Evolutionary conservation across 1,284 basidiomycete genomes (phyloP), one percentile per base, ranked within the genome.

Genomic region (Tylopilus sp.): DNA sequence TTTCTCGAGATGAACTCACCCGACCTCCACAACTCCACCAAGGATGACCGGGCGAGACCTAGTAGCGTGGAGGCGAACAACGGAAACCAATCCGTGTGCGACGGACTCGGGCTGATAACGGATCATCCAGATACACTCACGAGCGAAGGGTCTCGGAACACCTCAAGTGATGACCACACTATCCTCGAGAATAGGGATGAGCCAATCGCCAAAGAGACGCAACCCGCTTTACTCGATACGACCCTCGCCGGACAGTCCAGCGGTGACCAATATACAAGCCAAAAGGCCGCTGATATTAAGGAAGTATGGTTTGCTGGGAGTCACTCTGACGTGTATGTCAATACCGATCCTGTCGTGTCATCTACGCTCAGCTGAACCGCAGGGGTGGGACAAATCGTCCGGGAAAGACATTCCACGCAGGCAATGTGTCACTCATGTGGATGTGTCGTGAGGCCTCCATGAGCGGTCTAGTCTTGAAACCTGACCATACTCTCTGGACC

Each of bases 1-100:
- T 49, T 49, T 23, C 44, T 48, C n/a, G 48, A 49, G 28, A 41
- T 48, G 48, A 48, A 48, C 12, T 48, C 48, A 9, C 44, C 31
- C 13, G 44, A 49, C 10, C 44, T 40, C n/a, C 31, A 40, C 25
- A 15, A 30, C 4, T 5, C 36, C 4, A n/a, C 35, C 6, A 33
- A 40, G 25, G 30, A 15, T 15, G 15, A 12, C 25, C 30, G 3
- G n/a, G 15, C 1, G 25, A 12, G 10, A 8, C 21, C 31, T 11
- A 10, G 2, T 15, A 29, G 8, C 6, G 7, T 19, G n/a, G 43
- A 29, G 5, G 30, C 8, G 16, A 15, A 7, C 43, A 46, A 47
- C 2, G 30, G 16, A 5, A 46, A 29, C n/a, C 43, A 7, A 28
- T 16, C 7, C 3, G 28, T 4, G 2, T 12, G 4, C 12, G 35